Percentiles rank a stretch among this genome's conserved stretches.
These are phyloP conservation scores for Dactylellina parvicollis DNA, from an alignment of 2,329 filamentous ascomycete species.

Conservation along the genomic window DNA sequence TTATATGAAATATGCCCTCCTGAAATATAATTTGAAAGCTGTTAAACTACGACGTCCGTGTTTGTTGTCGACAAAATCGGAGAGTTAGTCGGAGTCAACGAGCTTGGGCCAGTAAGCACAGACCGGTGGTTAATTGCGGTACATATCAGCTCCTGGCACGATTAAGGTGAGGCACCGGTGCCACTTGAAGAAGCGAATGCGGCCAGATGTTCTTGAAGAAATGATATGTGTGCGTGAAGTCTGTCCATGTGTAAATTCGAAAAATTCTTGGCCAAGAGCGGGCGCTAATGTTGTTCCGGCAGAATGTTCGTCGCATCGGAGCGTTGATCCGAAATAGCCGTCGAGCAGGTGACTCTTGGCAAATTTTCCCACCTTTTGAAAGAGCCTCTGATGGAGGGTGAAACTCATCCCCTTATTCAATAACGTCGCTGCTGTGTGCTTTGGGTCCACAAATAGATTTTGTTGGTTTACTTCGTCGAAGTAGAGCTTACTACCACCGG, in stretches of 20 bases:
- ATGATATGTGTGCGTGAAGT: no score
- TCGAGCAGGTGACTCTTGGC: constrained; percentile 19
- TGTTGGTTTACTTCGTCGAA: no score
- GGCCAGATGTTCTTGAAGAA: no score
- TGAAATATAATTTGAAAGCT: no score
- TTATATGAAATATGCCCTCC: no score
- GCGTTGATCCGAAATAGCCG: constrained; percentile 41
- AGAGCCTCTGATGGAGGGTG: neutral
- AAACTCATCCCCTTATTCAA: neutral
- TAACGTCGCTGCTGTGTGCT: no score
- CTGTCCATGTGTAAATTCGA: neutral
- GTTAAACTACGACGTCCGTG: no score
- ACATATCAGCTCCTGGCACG: neutral
- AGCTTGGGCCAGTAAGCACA: no score
- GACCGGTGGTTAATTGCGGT: constrained; percentile 15
- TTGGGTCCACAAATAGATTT: no score
- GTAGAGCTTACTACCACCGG: no score
- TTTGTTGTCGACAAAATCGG: no score
- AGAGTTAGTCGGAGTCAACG: no score
- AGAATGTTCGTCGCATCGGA: constrained; percentile 36
- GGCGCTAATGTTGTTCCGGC: neutral
- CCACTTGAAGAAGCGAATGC: constrained; percentile 11
- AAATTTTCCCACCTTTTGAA: neutral
- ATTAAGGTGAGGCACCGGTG: constrained; percentile 40
- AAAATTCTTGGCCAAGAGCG: constrained; percentile 1